phyloP scores from a whole-genome alignment of 352 stramenopile species.

The Pythium chondricola region DNA sequence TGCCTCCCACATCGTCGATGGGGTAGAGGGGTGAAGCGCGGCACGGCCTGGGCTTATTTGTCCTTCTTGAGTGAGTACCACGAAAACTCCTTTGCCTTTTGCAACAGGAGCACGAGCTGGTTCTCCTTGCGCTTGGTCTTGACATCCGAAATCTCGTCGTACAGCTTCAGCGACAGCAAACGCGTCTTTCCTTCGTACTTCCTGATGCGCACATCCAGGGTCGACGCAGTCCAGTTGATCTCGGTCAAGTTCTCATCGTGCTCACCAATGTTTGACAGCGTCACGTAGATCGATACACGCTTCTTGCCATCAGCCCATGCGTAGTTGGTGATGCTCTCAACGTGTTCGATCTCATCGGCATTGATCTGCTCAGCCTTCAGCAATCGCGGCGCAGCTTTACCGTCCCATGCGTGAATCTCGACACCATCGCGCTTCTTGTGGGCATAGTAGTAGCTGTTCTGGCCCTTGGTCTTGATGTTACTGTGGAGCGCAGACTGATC shows the following conservation, averaged over 20 bases:
- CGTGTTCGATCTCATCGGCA: constrained; percentile 26
- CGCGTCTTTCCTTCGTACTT: constrained; percentile 68
- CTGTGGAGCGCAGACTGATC: constrained; percentile 56
- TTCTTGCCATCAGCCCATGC: constrained; percentile 82
- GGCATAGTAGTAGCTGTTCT: constrained; percentile 87
- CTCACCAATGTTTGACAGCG: constrained; percentile 49
- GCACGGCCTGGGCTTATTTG: no score
- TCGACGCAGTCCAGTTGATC: constrained; percentile 60
- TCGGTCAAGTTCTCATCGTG: constrained; percentile 57
- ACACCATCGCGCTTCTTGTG: constrained; percentile 79
- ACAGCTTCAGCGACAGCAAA: constrained; percentile 63
- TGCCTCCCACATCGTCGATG: no score
- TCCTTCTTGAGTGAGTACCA: constrained; percentile 86
- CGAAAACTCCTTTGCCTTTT: constrained; percentile 72
- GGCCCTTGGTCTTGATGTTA: constrained; percentile 79
- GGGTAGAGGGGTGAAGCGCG: no score
- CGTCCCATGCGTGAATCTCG: constrained; percentile 80
- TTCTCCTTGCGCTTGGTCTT: constrained; percentile 77
- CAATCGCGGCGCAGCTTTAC: constrained; percentile 64
- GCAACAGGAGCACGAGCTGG: constrained; percentile 69
- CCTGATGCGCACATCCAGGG: constrained; percentile 51
- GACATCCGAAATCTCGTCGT: constrained; percentile 77
- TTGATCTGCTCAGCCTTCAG: constrained; percentile 48
- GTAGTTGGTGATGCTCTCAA: constrained; percentile 67
- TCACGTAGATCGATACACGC: constrained; percentile 71